phyloP scores from a whole-genome alignment of 1,284 basidiomycete species.

The Termitomyces sp. region DNA sequence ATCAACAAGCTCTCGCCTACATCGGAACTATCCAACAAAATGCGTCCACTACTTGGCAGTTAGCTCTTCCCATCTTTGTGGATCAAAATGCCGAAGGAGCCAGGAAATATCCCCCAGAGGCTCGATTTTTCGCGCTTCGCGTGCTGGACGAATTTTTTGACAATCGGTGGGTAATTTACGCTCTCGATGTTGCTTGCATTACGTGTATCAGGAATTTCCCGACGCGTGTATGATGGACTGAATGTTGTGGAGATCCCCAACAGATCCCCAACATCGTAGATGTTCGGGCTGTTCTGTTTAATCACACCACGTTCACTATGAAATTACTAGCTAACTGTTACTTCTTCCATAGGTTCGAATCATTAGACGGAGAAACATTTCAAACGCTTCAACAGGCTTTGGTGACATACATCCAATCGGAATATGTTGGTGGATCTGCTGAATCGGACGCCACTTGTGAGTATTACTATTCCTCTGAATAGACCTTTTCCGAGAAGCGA shows the following conservation, averaged over 20 bases:
- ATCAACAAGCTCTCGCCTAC: constrained; percentile 80
- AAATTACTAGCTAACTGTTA: constrained; percentile 8
- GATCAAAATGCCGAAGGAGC: constrained; percentile 51
- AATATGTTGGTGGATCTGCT: constrained; percentile 73
- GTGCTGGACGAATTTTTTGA: constrained; percentile 85
- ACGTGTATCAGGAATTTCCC: neutral
- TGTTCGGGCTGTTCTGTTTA: neutral
- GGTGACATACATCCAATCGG: constrained; percentile 71
- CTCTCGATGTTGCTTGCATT: neutral
- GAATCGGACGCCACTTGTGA: constrained; percentile 71
- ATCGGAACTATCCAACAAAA: constrained; percentile 75
- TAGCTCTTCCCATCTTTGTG: constrained; percentile 72
- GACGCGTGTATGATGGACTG: neutral
- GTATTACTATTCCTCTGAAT: constrained; percentile 26
- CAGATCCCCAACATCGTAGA: neutral
- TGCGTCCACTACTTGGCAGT: constrained; percentile 70
- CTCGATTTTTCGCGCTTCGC: constrained; percentile 80
- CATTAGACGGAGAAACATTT: constrained; percentile 65
- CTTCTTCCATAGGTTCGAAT: constrained; percentile 51
- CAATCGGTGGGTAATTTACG: constrained; percentile 56
- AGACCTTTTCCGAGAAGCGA: constrained; percentile 12
- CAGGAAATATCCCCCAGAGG: constrained; percentile 68
- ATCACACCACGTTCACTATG: neutral
- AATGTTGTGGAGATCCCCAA: neutral
- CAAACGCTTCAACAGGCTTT: constrained; percentile 64